Base-by-base conservation (phyloP, 202 grass and related monocot species). In the Panicum hallii region DNA sequence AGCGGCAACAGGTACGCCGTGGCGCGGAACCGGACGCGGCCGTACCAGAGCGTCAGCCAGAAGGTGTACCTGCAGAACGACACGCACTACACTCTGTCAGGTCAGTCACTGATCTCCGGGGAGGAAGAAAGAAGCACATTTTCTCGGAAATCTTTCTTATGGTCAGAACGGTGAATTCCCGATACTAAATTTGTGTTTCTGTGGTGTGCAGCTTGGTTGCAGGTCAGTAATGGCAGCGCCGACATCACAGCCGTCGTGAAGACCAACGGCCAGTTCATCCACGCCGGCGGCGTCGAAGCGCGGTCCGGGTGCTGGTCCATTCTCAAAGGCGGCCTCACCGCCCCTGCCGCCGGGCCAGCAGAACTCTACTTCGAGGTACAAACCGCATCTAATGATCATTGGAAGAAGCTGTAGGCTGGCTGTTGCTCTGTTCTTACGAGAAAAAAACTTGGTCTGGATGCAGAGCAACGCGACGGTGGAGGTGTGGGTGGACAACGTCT, bases 401-500 rank as follows among this genome's bases (percentile, higher is more conserved):
- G 70, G 8, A 53, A 36, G 26, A 52, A 73, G 44, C 23, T 3
- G 30, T 7, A 23, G 1, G 14, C 14, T 20, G 22, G 1, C 0
- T n/a, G 40, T 44, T 70, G 49, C 84, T 79, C 84, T 83, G 84
- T 62, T 90, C 58, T 76, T 20, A 67, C 63, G 0, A 6, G 6
- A 22, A 49, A 55, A 17, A 42, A 57, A 19, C 20, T 79, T 75
- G 44, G 19, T n/a, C 17, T 44, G 40, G 13, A 32, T 26, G 75
- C 91, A 99, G 96, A 94, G 86, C 81, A 90, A 93, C 69, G 10
- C 85, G 70, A 87, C 80, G 46, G 78, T 63, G 47, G 91, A 96
- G n/a, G 55, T 99, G 14, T 96, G 90, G 96, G 75, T 94, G 70
- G 96, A 99, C 84, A 96, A 79, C 47, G 91, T 94, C 7, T 99